Conservation (phyloP, 2,329 filamentous ascomycete genomes). For the Pleurostoma richardsiae region DNA sequence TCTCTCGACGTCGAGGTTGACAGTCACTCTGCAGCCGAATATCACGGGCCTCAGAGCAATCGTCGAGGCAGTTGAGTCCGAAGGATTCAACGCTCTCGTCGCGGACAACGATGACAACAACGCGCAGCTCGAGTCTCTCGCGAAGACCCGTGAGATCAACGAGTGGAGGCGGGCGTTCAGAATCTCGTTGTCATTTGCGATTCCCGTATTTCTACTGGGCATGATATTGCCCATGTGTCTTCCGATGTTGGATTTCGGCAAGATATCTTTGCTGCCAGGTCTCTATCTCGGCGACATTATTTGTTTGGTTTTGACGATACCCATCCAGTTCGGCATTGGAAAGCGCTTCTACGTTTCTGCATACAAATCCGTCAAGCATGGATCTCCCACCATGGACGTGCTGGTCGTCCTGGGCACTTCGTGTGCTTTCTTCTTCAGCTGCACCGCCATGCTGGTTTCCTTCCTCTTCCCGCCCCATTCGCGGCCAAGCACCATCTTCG, state of each 20-base stretch:
- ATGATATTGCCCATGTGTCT: constrained; percentile 92
- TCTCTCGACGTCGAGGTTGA: constrained; percentile 68
- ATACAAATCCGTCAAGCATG: constrained; percentile 88
- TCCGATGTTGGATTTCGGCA: constrained; percentile 72
- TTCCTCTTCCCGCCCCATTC: constrained; percentile 69
- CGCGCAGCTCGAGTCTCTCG: constrained; percentile 89
- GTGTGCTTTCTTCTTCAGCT: constrained; percentile 92
- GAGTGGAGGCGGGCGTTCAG: constrained; percentile 85
- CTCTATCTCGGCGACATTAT: constrained; percentile 85
- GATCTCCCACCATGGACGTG: constrained; percentile 95
- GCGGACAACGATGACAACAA: constrained; percentile 94
- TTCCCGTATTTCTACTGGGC: constrained; percentile 87
- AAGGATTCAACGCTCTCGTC: constrained; percentile 83
- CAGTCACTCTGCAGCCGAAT: constrained; percentile 66
- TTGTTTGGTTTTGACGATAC: constrained; percentile 79
- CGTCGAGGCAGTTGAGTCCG: constrained; percentile 75
- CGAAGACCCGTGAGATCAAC: constrained; percentile 93
- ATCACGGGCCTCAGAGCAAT: constrained; percentile 74
- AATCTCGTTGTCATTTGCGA: constrained; percentile 71
- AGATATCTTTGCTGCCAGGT: constrained; percentile 60
- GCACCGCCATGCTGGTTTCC: constrained; percentile 81
- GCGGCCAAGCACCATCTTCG: constrained; percentile 84
- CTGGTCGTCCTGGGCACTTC: constrained; percentile 91
- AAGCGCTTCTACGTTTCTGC: constrained; percentile 90
- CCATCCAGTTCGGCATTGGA: constrained; percentile 94